Percentiles rank a stretch among this genome's conserved stretches.
These are phyloP conservation scores for Leucosporidium scottii DNA, from an alignment of 768 basidiomycete species.

Conservation along the genomic window DNA sequence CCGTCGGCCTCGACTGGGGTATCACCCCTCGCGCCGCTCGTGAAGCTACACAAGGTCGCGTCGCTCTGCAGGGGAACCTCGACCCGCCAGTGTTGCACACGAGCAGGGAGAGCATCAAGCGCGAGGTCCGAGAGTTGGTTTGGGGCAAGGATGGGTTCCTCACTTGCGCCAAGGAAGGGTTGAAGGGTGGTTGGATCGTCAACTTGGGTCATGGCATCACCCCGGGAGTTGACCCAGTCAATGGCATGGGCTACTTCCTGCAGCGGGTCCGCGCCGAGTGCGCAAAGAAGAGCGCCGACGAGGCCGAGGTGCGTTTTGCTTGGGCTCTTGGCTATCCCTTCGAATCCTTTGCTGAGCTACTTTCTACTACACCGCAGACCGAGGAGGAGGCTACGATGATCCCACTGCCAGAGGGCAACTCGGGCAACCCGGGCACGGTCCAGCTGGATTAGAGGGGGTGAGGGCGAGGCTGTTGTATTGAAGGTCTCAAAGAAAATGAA, in stretches of 20 bases:
- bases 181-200: constrained; percentile 75
- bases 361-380: no score
- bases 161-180: constrained; percentile 43
- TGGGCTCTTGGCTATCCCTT: no score
- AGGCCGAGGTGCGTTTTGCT: not conserved
- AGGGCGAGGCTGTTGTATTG: no score
- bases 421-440: no score
- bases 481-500: no score
- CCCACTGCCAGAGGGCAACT: no score
- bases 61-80: constrained; percentile 83
- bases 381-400: no score
- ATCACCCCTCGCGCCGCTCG: constrained; percentile 69
- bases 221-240: constrained; percentile 88
- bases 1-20: constrained; percentile 86
- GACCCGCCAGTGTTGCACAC: constrained; percentile 84
- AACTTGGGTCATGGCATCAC: constrained; percentile 97
- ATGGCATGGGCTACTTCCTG: constrained; percentile 53
- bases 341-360: no score
- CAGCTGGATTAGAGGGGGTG: no score
- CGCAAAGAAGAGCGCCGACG: constrained; percentile 15
- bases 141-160: constrained; percentile 57
- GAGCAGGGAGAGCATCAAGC: constrained; percentile 75
- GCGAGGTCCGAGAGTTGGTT: constrained; percentile 70
- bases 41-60: constrained; percentile 51
- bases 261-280: constrained; percentile 30